phyloP scores from a whole-genome alignment of 768 basidiomycete species.

The Amanita exitialis region DNA sequence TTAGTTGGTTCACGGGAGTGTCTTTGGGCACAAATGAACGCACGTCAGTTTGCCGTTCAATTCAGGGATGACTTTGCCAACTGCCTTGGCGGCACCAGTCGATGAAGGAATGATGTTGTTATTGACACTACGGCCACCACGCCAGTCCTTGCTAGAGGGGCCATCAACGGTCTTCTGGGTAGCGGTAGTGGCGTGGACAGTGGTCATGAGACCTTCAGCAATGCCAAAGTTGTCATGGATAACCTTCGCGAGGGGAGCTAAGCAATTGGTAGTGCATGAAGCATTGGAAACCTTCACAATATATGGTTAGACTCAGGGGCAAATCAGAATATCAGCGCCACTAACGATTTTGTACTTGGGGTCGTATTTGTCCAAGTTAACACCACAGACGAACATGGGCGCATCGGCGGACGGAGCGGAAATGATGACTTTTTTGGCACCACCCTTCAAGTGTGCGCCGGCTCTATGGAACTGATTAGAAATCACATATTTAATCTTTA shows the following conservation, averaged over 20 bases:
- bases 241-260: slow-evolving; percentile 91
- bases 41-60: slow-evolving; percentile 93
- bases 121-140: slow-evolving; percentile 82
- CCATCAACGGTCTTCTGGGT: slow-evolving; percentile 87
- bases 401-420: slow-evolving; percentile 90
- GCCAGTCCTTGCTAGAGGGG: slow-evolving; percentile 87
- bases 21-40: slow-evolving; percentile 14
- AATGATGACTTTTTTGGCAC: slow-evolving; percentile 98
- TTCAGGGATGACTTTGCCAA: slow-evolving; percentile 86
- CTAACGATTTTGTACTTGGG: slow-evolving; percentile 70
- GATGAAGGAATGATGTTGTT: slow-evolving; percentile 97
- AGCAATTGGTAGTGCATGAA: slow-evolving; percentile 97
- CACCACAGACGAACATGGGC: slow-evolving; percentile 87
- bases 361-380: slow-evolving; percentile 88
- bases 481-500: neutral
- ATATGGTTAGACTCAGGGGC: neutral
- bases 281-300: slow-evolving; percentile 76
- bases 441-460: slow-evolving; percentile 81
- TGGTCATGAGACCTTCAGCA: slow-evolving; percentile 90
- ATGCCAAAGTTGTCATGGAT: slow-evolving; percentile 90
- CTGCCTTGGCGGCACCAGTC: slow-evolving; percentile 94
- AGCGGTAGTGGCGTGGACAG: slow-evolving; percentile 86
- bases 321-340: neutral
- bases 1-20: neutral
- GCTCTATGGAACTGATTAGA: slow-evolving; percentile 41